Conservation (phyloP, 371 early-diverging fungal species). For the Lichtheimia hyalospora region DNA sequence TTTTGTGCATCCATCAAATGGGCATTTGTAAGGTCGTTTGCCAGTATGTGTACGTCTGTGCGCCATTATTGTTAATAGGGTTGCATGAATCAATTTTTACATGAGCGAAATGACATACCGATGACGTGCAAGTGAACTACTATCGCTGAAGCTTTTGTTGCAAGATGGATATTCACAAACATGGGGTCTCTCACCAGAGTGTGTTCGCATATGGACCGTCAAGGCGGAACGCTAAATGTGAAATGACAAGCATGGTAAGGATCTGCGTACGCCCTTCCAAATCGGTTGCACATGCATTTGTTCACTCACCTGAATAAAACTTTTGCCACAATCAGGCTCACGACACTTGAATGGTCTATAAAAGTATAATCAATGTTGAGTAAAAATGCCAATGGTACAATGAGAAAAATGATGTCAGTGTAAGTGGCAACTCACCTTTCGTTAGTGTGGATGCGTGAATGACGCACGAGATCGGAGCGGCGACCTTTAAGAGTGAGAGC, state of each 20-base stretch:
- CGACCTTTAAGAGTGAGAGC: slow-evolving; percentile 16
- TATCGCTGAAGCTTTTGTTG: slow-evolving; percentile 63
- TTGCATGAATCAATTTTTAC: neutral
- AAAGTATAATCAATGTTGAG: slow-evolving; percentile 1
- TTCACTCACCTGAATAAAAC: slow-evolving; percentile 60
- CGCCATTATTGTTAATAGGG: neutral
- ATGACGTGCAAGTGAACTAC: slow-evolving; percentile 54
- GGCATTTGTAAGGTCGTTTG: slow-evolving; percentile 69
- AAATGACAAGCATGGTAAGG: slow-evolving; percentile 11
- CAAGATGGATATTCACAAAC: slow-evolving; percentile 65
- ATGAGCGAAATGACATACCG: slow-evolving; percentile 21
- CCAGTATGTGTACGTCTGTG: slow-evolving; percentile 69
- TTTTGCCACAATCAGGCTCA: slow-evolving; percentile 69
- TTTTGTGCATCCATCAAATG: slow-evolving; percentile 59
- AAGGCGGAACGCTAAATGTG: slow-evolving; percentile 66
- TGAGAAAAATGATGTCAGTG: neutral
- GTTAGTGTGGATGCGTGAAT: slow-evolving; percentile 78
- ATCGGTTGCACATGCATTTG: slow-evolving; percentile 7
- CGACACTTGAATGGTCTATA: slow-evolving; percentile 66
- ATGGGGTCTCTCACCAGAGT: slow-evolving; percentile 81
- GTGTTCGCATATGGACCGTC: slow-evolving; percentile 76
- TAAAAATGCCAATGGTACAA: neutral
- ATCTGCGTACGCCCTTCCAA: slow-evolving; percentile 13
- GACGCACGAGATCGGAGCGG: slow-evolving; percentile 77
- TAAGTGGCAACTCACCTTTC: slow-evolving; percentile 36